A percentile compares a stretch with the other conserved stretches of the same genome.
Evolutionary conservation across 495 filamentous ascomycete genomes (phyloP).

Genomic region (Hypomontagnella submonticulosa): DNA sequence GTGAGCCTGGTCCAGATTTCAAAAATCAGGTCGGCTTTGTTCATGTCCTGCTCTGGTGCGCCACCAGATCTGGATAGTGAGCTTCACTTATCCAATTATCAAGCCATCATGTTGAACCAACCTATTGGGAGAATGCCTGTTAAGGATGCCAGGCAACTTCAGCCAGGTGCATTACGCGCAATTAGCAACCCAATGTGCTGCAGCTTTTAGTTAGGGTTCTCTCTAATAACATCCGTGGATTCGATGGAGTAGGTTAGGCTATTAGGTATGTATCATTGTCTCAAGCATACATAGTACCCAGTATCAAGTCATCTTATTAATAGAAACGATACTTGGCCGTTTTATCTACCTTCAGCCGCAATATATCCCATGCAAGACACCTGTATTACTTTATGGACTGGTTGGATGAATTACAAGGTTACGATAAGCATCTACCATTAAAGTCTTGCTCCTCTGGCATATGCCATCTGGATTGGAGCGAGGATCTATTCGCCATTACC

Average conservation of each 20-base stretch:
- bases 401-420: constrained; percentile 12
- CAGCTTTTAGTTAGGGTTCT: neutral
- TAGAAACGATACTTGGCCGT: constrained; percentile 14
- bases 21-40: constrained; percentile 6
- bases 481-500: constrained; percentile 16
- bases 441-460: constrained; percentile 1
- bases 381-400: constrained; percentile 11
- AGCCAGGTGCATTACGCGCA: neutral
- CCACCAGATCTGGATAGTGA: constrained; percentile 12
- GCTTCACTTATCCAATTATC: constrained; percentile 18
- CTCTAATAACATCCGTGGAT: neutral
- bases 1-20: neutral
- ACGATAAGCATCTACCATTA: constrained; percentile 8
- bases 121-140: constrained; percentile 5
- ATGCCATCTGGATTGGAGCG: constrained; percentile 7
- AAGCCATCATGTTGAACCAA: neutral
- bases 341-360: constrained; percentile 27
- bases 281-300: constrained; percentile 16
- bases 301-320: constrained; percentile 14
- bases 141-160: constrained; percentile 6
- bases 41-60: constrained; percentile 7
- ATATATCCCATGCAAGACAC: constrained; percentile 9
- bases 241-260: too few relatives aligned
- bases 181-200: neutral
- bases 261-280: neutral